phyloP scores from a whole-genome alignment of 169 alveolate genomes.

The Cryptosporidium andersoni region DNA sequence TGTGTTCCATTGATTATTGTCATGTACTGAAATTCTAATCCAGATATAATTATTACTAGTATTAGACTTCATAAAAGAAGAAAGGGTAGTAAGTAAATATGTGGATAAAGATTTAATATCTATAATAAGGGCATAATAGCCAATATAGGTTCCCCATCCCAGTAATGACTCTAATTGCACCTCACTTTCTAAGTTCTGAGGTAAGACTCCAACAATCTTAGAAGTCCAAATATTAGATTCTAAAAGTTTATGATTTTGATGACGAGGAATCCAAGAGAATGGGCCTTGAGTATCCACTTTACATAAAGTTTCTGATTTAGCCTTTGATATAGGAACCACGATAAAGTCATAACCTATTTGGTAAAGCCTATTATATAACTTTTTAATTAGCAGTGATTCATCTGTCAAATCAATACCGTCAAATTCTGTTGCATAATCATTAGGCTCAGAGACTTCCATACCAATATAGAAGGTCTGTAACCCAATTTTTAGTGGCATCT shows the following conservation, averaged over 20 bases:
- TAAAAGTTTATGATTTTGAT: background rate
- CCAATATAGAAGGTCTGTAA: conserved; percentile 51
- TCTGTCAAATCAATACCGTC: background rate
- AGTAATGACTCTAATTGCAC: conserved; percentile 3
- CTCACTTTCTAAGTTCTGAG: background rate
- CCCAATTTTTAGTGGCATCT: conserved; percentile 19
- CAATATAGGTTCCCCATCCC: conserved; percentile 57
- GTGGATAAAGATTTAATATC: conserved; percentile 11
- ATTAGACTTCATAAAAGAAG: conserved; percentile 5
- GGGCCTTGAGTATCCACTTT: background rate
- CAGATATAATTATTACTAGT: conserved; percentile 27
- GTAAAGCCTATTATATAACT: background rate
- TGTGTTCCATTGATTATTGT: conserved; percentile 24
- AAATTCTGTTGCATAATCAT: too few species aligned
- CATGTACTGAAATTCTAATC: conserved; percentile 8
- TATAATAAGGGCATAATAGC: conserved; percentile 50
- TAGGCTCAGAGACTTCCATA: background rate
- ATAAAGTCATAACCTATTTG: conserved; percentile 53
- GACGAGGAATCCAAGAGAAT: background rate
- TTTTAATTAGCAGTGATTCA: conserved; percentile 15
- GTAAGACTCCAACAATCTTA: conserved; percentile 32
- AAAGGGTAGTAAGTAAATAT: conserved; percentile 1
- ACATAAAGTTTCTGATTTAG: background rate
- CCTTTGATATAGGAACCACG: conserved; percentile 13
- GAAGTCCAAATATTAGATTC: conserved; percentile 19